Evolutionary conservation across 2,329 filamentous ascomycete species (phyloP), one percentile per base, ranked within the genome.

Genomic region (Leptographium wingfieldii): DNA sequence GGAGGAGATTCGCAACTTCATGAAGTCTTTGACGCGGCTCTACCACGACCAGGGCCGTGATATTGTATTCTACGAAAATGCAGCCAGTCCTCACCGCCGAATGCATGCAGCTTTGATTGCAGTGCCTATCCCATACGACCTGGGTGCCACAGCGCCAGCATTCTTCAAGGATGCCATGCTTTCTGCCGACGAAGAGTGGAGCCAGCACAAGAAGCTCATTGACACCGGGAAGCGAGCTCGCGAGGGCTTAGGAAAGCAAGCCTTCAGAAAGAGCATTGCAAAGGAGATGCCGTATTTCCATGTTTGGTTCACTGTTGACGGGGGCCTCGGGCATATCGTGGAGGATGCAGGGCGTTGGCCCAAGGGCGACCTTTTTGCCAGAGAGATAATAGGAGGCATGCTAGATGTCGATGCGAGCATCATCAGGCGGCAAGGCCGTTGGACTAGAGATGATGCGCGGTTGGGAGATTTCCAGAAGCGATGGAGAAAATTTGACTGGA

Each of bases 271-370:
- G 60, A 87, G 82, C 25, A 77, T 99, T 62, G 90, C 89, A 14
- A 96, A 95, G 74, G 92, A 99, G 76, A 92, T 95, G 88, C 92
- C 95, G 0, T 99, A 99, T 71, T 99, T 99, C 68, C 94, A 99
- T 71, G 92, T 86, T 25, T 99, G 92, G 92, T 97, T 97, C 70
- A 83, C 84, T 58, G 76, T 99, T 1, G 92, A 99, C 69, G 94
- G 94, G 2, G 94, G 94, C 0, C 73, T 99, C 65, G 94, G 90
- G 0, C 94, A 99, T 71, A 78, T 99, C 10, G 88, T 99, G 0
- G 94, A 99, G 73, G 89, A 99, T 66, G 77, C 84, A 33, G 80
- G 84, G 56, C 78, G 85, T 57, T 99, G 94, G 94, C 95, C 95
- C 0, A 83, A 81, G 67, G 92, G 92, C 0, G 94, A 99, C 72